phyloP scores from a whole-genome alignment of 106 monocot genomes.

The Acanthochlamys bracteata region DNA sequence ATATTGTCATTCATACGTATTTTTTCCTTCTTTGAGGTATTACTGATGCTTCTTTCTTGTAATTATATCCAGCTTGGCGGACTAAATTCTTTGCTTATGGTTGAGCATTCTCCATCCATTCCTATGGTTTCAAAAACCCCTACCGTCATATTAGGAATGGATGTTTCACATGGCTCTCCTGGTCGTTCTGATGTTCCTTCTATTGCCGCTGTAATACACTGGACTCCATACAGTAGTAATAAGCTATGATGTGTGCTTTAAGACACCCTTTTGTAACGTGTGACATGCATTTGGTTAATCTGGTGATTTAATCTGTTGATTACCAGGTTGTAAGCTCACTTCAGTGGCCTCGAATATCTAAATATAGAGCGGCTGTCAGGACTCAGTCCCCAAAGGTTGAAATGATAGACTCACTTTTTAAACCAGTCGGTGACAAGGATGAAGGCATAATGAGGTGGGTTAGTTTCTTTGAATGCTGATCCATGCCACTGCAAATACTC shows the following conservation, averaged over 20 bases:
- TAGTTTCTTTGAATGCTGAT: not conserved
- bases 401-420: slow-evolving; percentile 95
- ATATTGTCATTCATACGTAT: not conserved
- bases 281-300: not conserved
- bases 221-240: not conserved
- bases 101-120: slow-evolving; percentile 36
- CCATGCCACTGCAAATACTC: not conserved
- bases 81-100: slow-evolving; percentile 59
- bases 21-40: not conserved
- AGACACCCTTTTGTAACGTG: not conserved
- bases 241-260: not conserved
- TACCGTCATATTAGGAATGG: slow-evolving; percentile 35
- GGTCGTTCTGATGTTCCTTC: slow-evolving; percentile 62
- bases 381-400: slow-evolving; percentile 81
- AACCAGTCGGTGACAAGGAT: slow-evolving; percentile 45
- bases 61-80: slow-evolving; percentile 60
- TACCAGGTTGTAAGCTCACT: slow-evolving; percentile 88
- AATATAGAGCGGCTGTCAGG: slow-evolving; percentile 76
- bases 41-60: not conserved
- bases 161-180: slow-evolving; percentile 55
- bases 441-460: slow-evolving; percentile 56
- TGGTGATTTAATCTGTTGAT: not conserved
- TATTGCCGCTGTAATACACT: slow-evolving; percentile 51
- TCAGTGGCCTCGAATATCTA: slow-evolving; percentile 78
- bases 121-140: slow-evolving; percentile 15